Evolutionary conservation across 805 yeast genomes (phyloP).

Genomic region (Barnettozyma salicaria): DNA sequence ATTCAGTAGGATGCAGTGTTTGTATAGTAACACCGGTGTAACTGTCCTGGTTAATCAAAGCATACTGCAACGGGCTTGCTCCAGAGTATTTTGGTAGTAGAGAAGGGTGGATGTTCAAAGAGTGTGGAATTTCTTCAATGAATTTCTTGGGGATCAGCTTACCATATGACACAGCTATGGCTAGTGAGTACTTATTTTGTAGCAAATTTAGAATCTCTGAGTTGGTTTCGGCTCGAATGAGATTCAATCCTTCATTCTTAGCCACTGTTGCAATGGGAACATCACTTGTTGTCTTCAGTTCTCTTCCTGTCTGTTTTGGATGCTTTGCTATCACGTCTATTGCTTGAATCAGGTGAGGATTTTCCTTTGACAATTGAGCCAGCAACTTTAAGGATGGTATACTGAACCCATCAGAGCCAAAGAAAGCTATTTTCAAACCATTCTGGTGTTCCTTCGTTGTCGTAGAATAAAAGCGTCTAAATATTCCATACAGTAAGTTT

Average conservation of each 20-base stretch:
- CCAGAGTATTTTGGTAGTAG: slow-evolving; percentile 79
- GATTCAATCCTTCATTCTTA: slow-evolving; percentile 25
- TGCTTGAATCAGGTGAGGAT: slow-evolving; percentile 21
- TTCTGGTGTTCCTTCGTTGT: too few relatives aligned
- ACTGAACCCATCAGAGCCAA: slow-evolving; percentile 76
- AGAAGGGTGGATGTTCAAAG: slow-evolving; percentile 91
- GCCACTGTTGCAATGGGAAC: slow-evolving; percentile 49
- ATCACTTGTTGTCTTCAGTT: slow-evolving; percentile 38
- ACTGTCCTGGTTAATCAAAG: slow-evolving; percentile 57
- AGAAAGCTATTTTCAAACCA: slow-evolving; percentile 46
- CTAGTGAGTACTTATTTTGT: slow-evolving; percentile 43
- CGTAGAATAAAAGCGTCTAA: too few relatives aligned
- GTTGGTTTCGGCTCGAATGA: slow-evolving; percentile 47
- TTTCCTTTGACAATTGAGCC: slow-evolving; percentile 21
- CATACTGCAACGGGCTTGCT: slow-evolving; percentile 82
- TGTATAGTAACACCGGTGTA: slow-evolving; percentile 84
- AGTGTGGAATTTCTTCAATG: slow-evolving; percentile 42
- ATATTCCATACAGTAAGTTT: too few relatives aligned
- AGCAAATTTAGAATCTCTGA: slow-evolving; percentile 32
- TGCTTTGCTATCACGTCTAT: slow-evolving; percentile 60
- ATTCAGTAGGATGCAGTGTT: slow-evolving; percentile 79
- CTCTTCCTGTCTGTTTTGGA: slow-evolving; percentile 61
- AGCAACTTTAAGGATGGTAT: slow-evolving; percentile 43
- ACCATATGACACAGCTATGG: slow-evolving; percentile 93
- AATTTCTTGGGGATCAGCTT: slow-evolving; percentile 63